Conservation (phyloP, 371 early-diverging fungal genomes). For the Rhizopus delemar region DNA sequence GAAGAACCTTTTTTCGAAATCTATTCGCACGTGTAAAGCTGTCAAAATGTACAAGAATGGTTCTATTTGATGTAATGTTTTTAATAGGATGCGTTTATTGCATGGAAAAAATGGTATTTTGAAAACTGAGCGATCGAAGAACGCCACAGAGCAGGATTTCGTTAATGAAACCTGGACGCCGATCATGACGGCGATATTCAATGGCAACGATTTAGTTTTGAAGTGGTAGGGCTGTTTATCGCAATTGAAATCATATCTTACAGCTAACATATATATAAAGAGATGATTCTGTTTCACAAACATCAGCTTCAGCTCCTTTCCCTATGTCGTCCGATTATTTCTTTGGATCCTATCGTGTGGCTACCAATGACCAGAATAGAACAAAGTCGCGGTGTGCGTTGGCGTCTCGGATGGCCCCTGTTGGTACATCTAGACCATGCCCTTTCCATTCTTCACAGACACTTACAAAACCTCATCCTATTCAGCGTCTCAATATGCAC, state of each 20-base stretch:
- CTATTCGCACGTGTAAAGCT: constrained; percentile 10
- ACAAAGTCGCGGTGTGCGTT: too few relatives aligned
- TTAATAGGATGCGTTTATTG: constrained; percentile 6
- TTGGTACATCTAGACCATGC: too few relatives aligned
- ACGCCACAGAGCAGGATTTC: constrained; percentile 8
- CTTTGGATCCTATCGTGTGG: too few relatives aligned
- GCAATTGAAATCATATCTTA: constrained; percentile 2
- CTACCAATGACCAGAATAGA: too few relatives aligned
- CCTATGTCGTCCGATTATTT: too few relatives aligned
- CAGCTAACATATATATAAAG: constrained; percentile 8
- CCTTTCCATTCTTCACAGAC: too few relatives aligned
- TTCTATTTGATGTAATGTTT: background rate
- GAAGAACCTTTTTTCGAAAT: constrained; percentile 7
- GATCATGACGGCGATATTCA: constrained; percentile 5
- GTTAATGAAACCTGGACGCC: constrained; percentile 15
- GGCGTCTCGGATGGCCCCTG: too few relatives aligned
- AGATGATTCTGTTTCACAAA: constrained; percentile 1
- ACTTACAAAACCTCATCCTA: too few relatives aligned
- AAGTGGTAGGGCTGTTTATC: constrained; percentile 8
- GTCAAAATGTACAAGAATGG: background rate
- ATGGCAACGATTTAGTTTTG: background rate
- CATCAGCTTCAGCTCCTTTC: background rate
- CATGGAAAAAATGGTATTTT: constrained; percentile 3
- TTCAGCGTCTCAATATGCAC: too few relatives aligned
- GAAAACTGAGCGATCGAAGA: background rate